Percentiles rank a stretch among this genome's conserved stretches.
Evolutionary conservation across 495 filamentous ascomycete genomes (phyloP).

Genomic region (Penicillium dipodomyicola): DNA sequence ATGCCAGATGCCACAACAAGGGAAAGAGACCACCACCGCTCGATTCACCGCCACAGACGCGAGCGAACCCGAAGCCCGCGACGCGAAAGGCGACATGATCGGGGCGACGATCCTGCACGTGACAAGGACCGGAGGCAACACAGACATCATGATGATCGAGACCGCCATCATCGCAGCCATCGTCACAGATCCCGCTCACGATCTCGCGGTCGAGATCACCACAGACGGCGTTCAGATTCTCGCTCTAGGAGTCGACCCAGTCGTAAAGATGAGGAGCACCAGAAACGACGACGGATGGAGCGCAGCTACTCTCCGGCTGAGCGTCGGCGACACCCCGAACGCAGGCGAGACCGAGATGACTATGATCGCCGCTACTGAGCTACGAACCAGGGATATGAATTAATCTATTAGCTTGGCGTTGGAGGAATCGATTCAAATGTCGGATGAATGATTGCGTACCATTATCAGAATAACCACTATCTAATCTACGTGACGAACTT

Average conservation of each 20-base stretch:
- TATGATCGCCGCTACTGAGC: slow-evolving; percentile 25
- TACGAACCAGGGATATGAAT: slow-evolving; percentile 1
- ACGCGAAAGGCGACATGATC: slow-evolving; percentile 31
- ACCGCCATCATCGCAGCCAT: slow-evolving; percentile 33
- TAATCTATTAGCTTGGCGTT: slow-evolving; percentile 14
- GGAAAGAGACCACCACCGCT: slow-evolving; percentile 24
- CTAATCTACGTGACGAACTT: slow-evolving; percentile 18
- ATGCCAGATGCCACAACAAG: slow-evolving; percentile 21
- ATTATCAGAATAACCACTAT: slow-evolving; percentile 16
- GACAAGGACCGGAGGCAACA: slow-evolving; percentile 38
- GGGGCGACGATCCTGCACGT: slow-evolving; percentile 32
- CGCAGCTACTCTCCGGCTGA: slow-evolving; percentile 34
- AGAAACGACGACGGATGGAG: slow-evolving; percentile 23
- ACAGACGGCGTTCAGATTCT: slow-evolving; percentile 26
- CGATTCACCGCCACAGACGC: slow-evolving; percentile 29
- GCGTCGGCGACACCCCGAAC: slow-evolving; percentile 25
- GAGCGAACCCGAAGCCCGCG: slow-evolving; percentile 37
- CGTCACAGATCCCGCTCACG: slow-evolving; percentile 36
- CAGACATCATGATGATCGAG: slow-evolving; percentile 33
- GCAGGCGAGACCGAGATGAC: slow-evolving; percentile 30
- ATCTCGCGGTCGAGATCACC: slow-evolving; percentile 29
- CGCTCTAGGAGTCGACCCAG: slow-evolving; percentile 37
- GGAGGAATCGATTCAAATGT: slow-evolving; percentile 8
- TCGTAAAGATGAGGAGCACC: slow-evolving; percentile 25
- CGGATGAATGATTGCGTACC: slow-evolving; percentile 1